Percentiles rank a stretch among this genome's conserved stretches.
phyloP scores from a whole-genome alignment of 1,284 basidiomycete genomes.

The Volvariella surrecta region DNA sequence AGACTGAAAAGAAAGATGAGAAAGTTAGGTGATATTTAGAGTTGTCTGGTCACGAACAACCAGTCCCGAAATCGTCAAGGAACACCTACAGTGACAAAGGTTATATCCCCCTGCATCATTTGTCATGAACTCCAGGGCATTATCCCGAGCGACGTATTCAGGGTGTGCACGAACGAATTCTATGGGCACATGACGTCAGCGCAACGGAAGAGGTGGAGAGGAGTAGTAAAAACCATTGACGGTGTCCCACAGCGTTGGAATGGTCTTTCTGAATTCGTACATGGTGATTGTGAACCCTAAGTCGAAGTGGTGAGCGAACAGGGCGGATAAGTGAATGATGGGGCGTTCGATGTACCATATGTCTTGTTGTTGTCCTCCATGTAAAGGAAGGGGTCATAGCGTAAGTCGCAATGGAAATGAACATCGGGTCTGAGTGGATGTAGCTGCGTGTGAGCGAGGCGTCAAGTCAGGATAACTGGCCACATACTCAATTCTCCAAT shows the following conservation, averaged over 20 bases:
- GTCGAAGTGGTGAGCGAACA: background rate
- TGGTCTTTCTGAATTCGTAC: constrained; percentile 69
- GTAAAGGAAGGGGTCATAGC: constrained; percentile 67
- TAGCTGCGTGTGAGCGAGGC: background rate
- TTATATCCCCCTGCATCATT: constrained; percentile 64
- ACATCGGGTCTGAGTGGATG: constrained; percentile 54
- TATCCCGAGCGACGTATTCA: constrained; percentile 53
- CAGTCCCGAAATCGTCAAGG: constrained; percentile 1
- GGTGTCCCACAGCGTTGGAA: constrained; percentile 65
- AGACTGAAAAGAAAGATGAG: constrained; percentile 34
- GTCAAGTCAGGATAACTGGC: background rate
- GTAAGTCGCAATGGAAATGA: constrained; percentile 67
- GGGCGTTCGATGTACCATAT: constrained; percentile 39
- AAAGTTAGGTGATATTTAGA: too few relatives aligned
- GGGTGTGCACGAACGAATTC: constrained; percentile 60
- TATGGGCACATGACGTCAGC: constrained; percentile 13
- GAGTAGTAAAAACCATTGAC: constrained; percentile 33
- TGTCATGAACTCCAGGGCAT: constrained; percentile 63
- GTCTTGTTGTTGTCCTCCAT: constrained; percentile 71
- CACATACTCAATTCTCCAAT: constrained; percentile 53
- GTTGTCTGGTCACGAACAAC: too few relatives aligned
- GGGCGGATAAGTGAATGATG: background rate
- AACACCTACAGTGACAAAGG: constrained; percentile 58
- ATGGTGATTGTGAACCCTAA: constrained; percentile 62
- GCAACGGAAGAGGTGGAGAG: constrained; percentile 12